These are phyloP conservation scores for Starmerella roubikii DNA, from an alignment of 805 yeast species.

Conservation along the genomic window DNA sequence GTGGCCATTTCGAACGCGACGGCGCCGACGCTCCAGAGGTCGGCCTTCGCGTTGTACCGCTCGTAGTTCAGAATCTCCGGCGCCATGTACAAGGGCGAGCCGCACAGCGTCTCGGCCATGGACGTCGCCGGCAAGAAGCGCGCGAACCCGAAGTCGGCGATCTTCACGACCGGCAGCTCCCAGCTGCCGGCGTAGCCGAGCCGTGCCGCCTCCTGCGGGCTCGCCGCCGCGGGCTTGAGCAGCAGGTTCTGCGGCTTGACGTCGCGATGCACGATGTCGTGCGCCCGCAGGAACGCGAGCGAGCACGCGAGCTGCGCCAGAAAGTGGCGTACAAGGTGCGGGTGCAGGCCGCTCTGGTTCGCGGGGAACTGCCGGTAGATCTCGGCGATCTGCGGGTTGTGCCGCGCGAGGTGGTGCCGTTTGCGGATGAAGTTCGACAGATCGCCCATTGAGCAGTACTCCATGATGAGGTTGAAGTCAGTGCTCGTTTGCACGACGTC, in stretches of 20 bases:
- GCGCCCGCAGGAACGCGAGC: conserved; percentile 62
- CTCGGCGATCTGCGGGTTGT: conserved; percentile 67
- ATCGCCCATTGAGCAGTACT: conserved; percentile 92
- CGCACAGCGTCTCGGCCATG: conserved; percentile 93
- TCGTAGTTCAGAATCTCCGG: conserved; percentile 92
- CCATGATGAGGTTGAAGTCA: conserved; percentile 87
- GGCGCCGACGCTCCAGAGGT: conserved; percentile 96
- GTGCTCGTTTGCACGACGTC: conserved; percentile 66
- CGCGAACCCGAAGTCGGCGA: conserved; percentile 97
- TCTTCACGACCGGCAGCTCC: conserved; percentile 79
- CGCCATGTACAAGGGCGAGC: conserved; percentile 96
- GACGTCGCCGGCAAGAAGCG: conserved; percentile 85
- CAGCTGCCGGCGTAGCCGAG: conserved; percentile 61
- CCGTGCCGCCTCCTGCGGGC: conserved; percentile 38
- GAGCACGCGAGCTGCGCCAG: conserved; percentile 79
- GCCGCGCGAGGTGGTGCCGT: conserved; percentile 52
- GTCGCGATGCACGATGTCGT: conserved; percentile 85
- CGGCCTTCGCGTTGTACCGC: conserved; percentile 94
- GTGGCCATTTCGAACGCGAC: conserved; percentile 90
- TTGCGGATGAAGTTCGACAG: conserved; percentile 73
- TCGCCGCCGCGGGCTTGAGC: conserved; percentile 66
- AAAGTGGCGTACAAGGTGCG: conserved; percentile 66
- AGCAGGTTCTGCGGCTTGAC: conserved; percentile 83
- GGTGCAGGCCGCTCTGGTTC: conserved; percentile 61
- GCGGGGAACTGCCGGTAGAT: conserved; percentile 73